Evolutionary conservation across 768 basidiomycete species (phyloP).

Genomic region (Clavaria fumosa): DNA sequence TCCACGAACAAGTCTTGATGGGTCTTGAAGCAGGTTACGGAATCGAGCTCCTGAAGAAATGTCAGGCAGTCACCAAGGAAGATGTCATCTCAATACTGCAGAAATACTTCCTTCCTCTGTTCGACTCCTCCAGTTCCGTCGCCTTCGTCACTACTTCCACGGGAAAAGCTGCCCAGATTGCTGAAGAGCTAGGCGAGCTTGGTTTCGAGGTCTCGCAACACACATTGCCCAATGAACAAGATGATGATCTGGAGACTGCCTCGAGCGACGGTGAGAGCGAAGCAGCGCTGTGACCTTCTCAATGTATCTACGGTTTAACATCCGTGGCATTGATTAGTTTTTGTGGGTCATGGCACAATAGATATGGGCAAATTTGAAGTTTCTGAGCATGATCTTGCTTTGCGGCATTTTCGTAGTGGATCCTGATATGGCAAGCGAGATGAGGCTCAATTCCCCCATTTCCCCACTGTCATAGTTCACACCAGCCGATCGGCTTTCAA

Average conservation of each 20-base stretch:
- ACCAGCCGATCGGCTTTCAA: too few relatives aligned
- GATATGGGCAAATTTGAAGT: too few relatives aligned
- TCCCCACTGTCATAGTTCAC: too few relatives aligned
- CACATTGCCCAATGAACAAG: conserved; percentile 39
- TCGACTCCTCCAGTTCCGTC: conserved; percentile 59
- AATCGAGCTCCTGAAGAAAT: conserved; percentile 60
- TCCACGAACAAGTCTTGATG: conserved; percentile 84
- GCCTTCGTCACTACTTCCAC: conserved; percentile 76
- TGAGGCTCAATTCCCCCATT: too few relatives aligned
- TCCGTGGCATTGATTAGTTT: too few relatives aligned
- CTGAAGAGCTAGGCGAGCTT: conserved; percentile 38
- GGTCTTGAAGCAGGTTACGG: conserved; percentile 63
- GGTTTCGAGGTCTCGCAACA: conserved; percentile 73
- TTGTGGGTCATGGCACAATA: too few relatives aligned
- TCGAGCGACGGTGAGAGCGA: too few relatives aligned
- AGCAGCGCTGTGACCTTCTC: too few relatives aligned
- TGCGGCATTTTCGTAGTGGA: too few relatives aligned
- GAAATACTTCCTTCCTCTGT: conserved; percentile 74
- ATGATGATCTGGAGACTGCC: conserved; percentile 22
- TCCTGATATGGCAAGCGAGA: too few relatives aligned
- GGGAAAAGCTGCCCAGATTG: conserved; percentile 60
- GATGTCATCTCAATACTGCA: conserved; percentile 57
- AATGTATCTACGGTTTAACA: too few relatives aligned
- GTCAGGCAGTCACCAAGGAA: conserved; percentile 63
- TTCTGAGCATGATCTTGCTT: too few relatives aligned